phyloP scores from a whole-genome alignment of 352 stramenopile genomes.

The Phytophthora agathidicida region DNA sequence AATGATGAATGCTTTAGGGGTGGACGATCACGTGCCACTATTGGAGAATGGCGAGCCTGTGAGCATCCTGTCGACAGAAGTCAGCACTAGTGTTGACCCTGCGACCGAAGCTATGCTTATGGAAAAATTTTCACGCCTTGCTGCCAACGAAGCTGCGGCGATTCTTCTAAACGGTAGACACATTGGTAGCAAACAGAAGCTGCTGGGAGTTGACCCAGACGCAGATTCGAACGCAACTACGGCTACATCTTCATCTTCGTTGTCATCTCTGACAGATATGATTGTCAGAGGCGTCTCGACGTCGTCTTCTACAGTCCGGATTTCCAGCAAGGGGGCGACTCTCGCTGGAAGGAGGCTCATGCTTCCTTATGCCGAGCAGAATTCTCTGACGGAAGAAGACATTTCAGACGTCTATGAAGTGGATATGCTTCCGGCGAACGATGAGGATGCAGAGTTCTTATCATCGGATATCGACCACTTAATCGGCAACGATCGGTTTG shows the following conservation, averaged over 20 bases:
- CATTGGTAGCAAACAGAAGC: slow-evolving; percentile 33
- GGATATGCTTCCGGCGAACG: slow-evolving; percentile 27
- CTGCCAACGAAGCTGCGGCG: slow-evolving; percentile 52
- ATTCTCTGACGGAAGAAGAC: slow-evolving; percentile 30
- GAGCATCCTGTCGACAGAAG: slow-evolving; percentile 32
- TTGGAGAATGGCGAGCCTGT: slow-evolving; percentile 55
- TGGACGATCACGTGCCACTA: slow-evolving; percentile 39
- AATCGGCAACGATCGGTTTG: slow-evolving; percentile 29
- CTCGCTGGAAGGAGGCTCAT: slow-evolving; percentile 17
- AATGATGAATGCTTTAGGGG: slow-evolving; percentile 53
- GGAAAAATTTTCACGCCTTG: slow-evolving; percentile 69
- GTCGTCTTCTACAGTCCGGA: slow-evolving; percentile 26
- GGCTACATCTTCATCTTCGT: slow-evolving; percentile 18
- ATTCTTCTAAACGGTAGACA: slow-evolving; percentile 40
- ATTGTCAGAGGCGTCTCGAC: slow-evolving; percentile 28
- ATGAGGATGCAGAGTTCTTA: slow-evolving; percentile 26
- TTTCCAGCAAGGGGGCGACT: slow-evolving; percentile 18
- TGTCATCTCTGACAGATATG: slow-evolving; percentile 30
- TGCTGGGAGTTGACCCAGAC: slow-evolving; percentile 47
- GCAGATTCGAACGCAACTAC: slow-evolving; percentile 35
- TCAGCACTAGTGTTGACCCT: slow-evolving; percentile 40
- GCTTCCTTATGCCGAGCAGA: slow-evolving; percentile 31
- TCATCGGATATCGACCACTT: slow-evolving; percentile 21
- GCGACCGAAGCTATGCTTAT: slow-evolving; percentile 63
- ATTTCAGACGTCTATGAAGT: slow-evolving; percentile 34